A percentile compares a stretch with the other conserved stretches of the same genome.
phyloP scores from a whole-genome alignment of 305 asterid genomes.

The Ilex paraguariensis region DNA sequence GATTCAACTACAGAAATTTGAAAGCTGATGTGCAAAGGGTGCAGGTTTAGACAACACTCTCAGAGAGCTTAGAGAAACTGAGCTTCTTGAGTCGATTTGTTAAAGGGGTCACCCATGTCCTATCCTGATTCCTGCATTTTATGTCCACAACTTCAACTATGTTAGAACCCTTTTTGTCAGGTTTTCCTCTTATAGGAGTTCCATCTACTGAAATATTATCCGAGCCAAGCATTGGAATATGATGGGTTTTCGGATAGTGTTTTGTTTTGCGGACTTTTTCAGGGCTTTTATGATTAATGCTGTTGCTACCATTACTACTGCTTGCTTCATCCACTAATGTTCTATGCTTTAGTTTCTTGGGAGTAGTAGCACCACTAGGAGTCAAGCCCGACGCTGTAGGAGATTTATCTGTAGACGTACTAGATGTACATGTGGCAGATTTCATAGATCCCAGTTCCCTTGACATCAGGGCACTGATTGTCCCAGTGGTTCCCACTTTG shows the following conservation, averaged over 20 bases:
- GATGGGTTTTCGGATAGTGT: slow-evolving; percentile 46
- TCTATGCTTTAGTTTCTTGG: slow-evolving; percentile 27
- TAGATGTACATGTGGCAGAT: slow-evolving; percentile 28
- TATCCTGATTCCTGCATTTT: slow-evolving; percentile 64
- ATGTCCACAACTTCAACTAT: slow-evolving; percentile 69
- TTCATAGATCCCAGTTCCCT: slow-evolving; percentile 55
- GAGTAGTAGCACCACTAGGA: slow-evolving; percentile 14
- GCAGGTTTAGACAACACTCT: slow-evolving; percentile 33
- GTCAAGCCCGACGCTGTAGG: slow-evolving; percentile 17
- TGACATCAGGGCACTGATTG: slow-evolving; percentile 76
- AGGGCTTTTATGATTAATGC: slow-evolving; percentile 13
- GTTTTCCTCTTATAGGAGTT: slow-evolving; percentile 55
- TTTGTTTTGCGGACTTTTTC: slow-evolving; percentile 41
- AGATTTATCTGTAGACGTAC: slow-evolving; percentile 1
- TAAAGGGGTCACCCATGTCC: slow-evolving; percentile 45
- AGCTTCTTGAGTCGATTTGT: slow-evolving; percentile 62
- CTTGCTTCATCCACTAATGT: slow-evolving; percentile 42
- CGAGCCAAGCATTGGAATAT: slow-evolving; percentile 60
- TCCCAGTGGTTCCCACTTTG: slow-evolving; percentile 81
- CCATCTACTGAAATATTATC: slow-evolving; percentile 47
- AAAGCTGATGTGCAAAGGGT: slow-evolving; percentile 46
- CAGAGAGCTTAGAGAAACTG: slow-evolving; percentile 64
- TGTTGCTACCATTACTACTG: slow-evolving; percentile 37
- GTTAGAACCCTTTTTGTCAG: slow-evolving; percentile 37
- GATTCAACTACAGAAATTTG: slow-evolving; percentile 50